phyloP scores from a whole-genome alignment of 1,139 yeast genomes.

The Groenewaldozyma auringiensis region DNA sequence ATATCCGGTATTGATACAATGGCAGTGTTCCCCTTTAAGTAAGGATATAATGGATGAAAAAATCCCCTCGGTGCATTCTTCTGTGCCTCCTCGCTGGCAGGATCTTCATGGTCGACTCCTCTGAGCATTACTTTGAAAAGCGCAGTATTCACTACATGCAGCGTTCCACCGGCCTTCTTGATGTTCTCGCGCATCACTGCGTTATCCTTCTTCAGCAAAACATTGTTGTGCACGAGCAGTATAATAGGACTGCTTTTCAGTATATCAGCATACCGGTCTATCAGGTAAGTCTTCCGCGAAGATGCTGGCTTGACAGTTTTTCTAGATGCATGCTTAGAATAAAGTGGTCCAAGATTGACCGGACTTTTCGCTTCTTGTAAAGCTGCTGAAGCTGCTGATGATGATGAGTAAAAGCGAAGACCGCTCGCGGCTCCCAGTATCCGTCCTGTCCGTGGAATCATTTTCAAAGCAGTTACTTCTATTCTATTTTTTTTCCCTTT shows the following conservation, averaged over 20 bases:
- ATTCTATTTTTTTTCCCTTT: no score
- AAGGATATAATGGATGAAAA: conserved; percentile 57
- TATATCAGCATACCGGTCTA: conserved; percentile 68
- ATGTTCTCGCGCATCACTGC: conserved; percentile 55
- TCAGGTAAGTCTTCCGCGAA: conserved; percentile 65
- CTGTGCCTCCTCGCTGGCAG: conserved; percentile 57
- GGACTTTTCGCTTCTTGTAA: not conserved
- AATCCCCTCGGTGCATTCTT: conserved; percentile 29
- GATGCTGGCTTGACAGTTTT: conserved; percentile 21
- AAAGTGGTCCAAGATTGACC: not conserved
- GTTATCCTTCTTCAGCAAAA: conserved; percentile 63
- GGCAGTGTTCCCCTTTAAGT: conserved; percentile 81
- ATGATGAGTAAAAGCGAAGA: not conserved
- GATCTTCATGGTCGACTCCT: conserved; percentile 61
- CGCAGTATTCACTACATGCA: conserved; percentile 59
- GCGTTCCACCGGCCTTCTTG: conserved; percentile 53
- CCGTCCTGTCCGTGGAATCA: not conserved
- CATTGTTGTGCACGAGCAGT: conserved; percentile 77
- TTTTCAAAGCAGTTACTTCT: no score
- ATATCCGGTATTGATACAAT: conserved; percentile 60
- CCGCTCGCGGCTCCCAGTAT: not conserved
- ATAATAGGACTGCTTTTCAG: conserved; percentile 62
- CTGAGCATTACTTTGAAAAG: conserved; percentile 71
- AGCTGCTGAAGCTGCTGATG: not conserved
- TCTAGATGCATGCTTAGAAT: conserved; percentile 1